Evolutionary conservation across 768 basidiomycete species (phyloP), one percentile per base, ranked within the genome.

Genomic region (Russula earlei): DNA sequence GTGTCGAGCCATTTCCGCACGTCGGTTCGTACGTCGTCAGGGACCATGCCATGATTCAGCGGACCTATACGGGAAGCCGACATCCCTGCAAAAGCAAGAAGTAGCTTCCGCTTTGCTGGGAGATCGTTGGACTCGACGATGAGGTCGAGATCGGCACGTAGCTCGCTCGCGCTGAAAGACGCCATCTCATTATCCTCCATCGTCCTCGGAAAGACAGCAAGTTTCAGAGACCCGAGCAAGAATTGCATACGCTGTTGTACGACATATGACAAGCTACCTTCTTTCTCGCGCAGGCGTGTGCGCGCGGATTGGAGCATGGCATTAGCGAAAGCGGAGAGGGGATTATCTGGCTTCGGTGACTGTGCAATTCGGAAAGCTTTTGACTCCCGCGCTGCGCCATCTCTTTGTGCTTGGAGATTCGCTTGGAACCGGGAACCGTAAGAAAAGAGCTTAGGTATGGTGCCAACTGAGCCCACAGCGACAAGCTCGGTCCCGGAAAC

Each of bases 321-420:
- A 59, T 87, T 82, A 1, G 91, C 90, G n/a, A 92, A 88, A 12
- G 85, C 81, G 1, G 87, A 88, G 15, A 93, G 72, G 2, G 90
- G 83, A 60, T 90, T 91, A 49, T 84, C 84, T 7, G 86, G 86
- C 63, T 80, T 84, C 5, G 85, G 83, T 5, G 77, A 73, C n/a
- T 79, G 79, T 14, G 82, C 81, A n/a, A 78, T 76, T 22, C 85
- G 76, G 75, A 88, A 93, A 1, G 84, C 82, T 56, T 77, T 77
- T 1, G 90, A 91, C 69, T 91, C 88, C 37, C 82, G 76, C 59
- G 81, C 82, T 3, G 91, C 91, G 1, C 85, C 87, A 60, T 83
- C 79, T 42, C 79, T 76, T 66, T 93, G 90, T 5, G 77, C 73
- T 37, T 84, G 79, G 27, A 94, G 70, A 64, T 89, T 86, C 25